Conservation (phyloP, 106 monocot species). For the Platanthera guangdongensis region DNA sequence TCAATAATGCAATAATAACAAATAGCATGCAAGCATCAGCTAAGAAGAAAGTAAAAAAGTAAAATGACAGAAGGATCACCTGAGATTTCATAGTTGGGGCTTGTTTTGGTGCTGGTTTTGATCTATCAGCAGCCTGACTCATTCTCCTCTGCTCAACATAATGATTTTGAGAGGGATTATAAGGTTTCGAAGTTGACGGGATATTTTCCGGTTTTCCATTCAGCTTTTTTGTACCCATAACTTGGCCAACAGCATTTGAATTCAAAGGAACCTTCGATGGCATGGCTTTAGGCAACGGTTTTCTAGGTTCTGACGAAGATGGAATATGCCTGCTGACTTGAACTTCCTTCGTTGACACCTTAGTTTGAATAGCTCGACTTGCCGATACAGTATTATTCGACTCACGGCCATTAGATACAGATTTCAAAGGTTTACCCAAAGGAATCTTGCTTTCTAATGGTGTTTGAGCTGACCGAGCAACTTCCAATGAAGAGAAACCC, state of each 20-base stretch:
- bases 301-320: slow-evolving; percentile 21
- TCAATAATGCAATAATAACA: neutral
- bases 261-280: slow-evolving; percentile 31
- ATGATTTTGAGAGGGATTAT: slow-evolving; percentile 15
- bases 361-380: slow-evolving; percentile 20
- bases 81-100: slow-evolving; percentile 25
- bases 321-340: slow-evolving; percentile 15
- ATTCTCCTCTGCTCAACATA: slow-evolving; percentile 20
- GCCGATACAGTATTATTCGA: slow-evolving; percentile 17
- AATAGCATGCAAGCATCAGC: neutral
- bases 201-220: slow-evolving; percentile 15
- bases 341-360: slow-evolving; percentile 18
- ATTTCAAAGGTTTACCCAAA: slow-evolving; percentile 17
- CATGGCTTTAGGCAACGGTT: slow-evolving; percentile 15
- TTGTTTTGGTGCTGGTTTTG: slow-evolving; percentile 8
- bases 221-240: slow-evolving; percentile 21
- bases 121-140: slow-evolving; percentile 16
- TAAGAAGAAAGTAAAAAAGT: neutral
- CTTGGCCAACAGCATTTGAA: slow-evolving; percentile 26
- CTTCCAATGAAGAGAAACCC: slow-evolving; percentile 60
- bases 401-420: slow-evolving; percentile 11
- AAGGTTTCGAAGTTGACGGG: slow-evolving; percentile 14
- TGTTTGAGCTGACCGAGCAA: slow-evolving; percentile 31
- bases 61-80: slow-evolving; percentile 15
- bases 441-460: slow-evolving; percentile 24